These are phyloP conservation scores for Chlamydomonas asymmetrica DNA, from an alignment of 139 green algal species.

Conservation along the genomic window DNA sequence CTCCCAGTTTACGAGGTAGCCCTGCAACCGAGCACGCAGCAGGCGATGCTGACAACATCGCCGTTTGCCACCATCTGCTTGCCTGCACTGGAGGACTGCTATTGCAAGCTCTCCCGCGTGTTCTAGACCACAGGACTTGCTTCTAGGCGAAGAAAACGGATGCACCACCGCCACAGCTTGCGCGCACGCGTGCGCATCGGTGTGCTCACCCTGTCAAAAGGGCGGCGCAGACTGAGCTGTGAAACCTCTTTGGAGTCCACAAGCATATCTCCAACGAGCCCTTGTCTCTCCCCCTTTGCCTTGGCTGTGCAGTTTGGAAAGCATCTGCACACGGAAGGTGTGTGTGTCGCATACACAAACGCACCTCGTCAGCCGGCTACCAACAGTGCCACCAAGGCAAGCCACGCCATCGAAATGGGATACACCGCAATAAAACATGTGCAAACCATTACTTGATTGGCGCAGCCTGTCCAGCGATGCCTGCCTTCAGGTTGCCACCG, in stretches of 20 bases:
- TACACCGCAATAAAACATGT: background rate
- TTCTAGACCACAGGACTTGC: background rate
- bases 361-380: background rate
- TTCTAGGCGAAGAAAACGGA: constrained; percentile 3
- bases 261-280: constrained; percentile 67
- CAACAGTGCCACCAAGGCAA: background rate
- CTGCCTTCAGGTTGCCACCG: constrained; percentile 69
- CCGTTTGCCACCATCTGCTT: background rate
- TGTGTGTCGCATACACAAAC: background rate
- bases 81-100: background rate
- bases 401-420: background rate
- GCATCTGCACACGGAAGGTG: constrained; percentile 52
- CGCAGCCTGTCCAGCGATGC: constrained; percentile 52
- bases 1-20: constrained; percentile 84
- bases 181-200: background rate
- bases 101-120: background rate
- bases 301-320: constrained; percentile 83
- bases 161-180: background rate
- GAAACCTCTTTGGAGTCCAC: constrained; percentile 67
- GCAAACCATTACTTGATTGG: constrained; percentile 41
- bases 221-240: constrained; percentile 64
- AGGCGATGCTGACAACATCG: too few relatives aligned
- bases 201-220: constrained; percentile 67
- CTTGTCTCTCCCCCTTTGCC: constrained; percentile 66
- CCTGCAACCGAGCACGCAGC: constrained; percentile 35